A percentile compares a stretch with the other conserved stretches of the same genome.
phyloP scores from a whole-genome alignment of 2,329 filamentous ascomycete genomes.

The Berkeleyomyces rouxiae region DNA sequence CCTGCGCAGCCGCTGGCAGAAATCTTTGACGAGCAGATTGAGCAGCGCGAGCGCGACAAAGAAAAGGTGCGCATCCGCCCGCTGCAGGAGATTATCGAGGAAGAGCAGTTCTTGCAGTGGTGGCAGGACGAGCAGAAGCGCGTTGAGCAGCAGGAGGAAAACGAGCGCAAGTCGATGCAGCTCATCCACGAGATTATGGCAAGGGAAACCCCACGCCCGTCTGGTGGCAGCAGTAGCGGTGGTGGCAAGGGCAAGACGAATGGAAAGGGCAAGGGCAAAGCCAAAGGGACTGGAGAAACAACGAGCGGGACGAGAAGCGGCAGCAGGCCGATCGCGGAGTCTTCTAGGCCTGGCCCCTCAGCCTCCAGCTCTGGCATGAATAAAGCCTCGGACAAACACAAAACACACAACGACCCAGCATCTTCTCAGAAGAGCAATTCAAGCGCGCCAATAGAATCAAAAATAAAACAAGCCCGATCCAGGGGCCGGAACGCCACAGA shows the following conservation, averaged over 20 bases:
- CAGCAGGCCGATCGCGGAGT: neutral
- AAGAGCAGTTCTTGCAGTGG: constrained; percentile 94
- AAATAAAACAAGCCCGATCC: no score
- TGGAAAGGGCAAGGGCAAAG: constrained; percentile 2
- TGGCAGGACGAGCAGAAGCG: constrained; percentile 75
- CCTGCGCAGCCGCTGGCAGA: constrained; percentile 49
- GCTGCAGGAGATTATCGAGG: constrained; percentile 85
- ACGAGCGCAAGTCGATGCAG: constrained; percentile 7
- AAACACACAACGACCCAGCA: neutral
- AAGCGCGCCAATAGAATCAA: neutral
- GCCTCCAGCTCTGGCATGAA: neutral
- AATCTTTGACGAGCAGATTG: constrained; percentile 71
- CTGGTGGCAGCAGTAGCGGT: neutral
- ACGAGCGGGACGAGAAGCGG: neutral
- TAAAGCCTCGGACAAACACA: neutral
- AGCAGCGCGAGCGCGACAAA: constrained; percentile 53
- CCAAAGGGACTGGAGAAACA: neutral
- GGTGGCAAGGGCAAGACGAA: neutral
- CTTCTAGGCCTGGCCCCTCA: neutral
- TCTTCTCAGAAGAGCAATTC: neutral
- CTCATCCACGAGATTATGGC: constrained; percentile 6
- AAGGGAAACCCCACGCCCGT: neutral
- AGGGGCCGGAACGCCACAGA: no score
- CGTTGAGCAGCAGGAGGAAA: constrained; percentile 44
- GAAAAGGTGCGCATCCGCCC: constrained; percentile 79